Evolutionary conservation across 2,329 filamentous ascomycete genomes (phyloP), one percentile per base, ranked within the genome.

Genomic region (Blastomyces silverae): DNA sequence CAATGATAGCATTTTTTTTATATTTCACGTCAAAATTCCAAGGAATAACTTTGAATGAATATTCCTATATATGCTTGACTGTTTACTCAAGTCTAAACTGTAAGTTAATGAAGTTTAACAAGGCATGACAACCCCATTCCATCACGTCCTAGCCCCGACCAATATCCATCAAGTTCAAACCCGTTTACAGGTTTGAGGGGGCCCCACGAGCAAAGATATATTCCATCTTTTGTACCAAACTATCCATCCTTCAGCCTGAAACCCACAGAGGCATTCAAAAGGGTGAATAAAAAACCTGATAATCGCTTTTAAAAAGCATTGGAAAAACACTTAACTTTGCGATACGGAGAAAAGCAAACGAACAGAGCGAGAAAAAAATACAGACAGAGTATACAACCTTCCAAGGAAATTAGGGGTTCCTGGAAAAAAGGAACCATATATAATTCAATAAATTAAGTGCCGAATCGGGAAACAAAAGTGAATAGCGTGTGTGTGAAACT

Each of bases 11-110:
- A 39, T 20, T 39, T 22, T 44, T 42, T 50, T 11, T 34, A 6
- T 34, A 50, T n/a, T 28, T 59, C 56, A 44, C 44, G n/a, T 25
- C 56, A 44, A 37, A 8, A 28, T 59, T 44, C 37, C 56, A 59
- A 42, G 25, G 34, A 39, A 25, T 34, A 34, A 34, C 17, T 37
- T 37, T 25, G 28, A 37, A 56, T 20, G 6, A 37, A 37, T 37
- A 37, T 37, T 25, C 15, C n/a, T 17, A 25, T 28, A 17, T 61
- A 61, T 10, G 6, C 20, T 34, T 31, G 42, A 31, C 22, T 61
- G 20, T 34, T 46, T 56, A 34, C 37, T 34, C 25, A 44, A 20
- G 17, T n/a, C 25, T 46, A 50, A 50, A 48, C 15, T 15, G 28
- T 48, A 25, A 60, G 46, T n/a, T 31, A 34, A 34, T 5, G 25